Evolutionary conservation across 2,329 filamentous ascomycete species (phyloP).

Genomic region (Xylaria sp.): DNA sequence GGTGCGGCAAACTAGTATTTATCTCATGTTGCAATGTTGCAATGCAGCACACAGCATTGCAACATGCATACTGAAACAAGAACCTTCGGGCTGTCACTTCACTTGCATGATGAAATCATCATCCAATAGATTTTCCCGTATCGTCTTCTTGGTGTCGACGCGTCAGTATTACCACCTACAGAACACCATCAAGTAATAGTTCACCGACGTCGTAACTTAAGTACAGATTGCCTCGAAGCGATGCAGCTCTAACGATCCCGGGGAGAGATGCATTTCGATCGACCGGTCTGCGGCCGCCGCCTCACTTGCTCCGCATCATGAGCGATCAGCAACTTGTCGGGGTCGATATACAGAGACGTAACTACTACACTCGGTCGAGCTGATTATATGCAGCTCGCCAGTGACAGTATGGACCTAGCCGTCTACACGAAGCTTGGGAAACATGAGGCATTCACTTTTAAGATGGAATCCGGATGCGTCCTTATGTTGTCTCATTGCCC

Average conservation of each 20-base stretch:
- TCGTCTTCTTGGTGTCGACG: neutral
- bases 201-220: neutral
- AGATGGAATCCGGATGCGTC: too few species aligned
- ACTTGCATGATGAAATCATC: neutral
- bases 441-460: neutral
- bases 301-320: neutral
- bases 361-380: neutral
- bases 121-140: neutral
- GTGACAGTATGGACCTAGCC: neutral
- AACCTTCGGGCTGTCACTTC: neutral
- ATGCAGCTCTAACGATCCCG: too few species aligned
- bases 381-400: neutral
- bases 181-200: neutral
- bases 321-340: neutral
- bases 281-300: neutral
- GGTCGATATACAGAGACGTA: neutral
- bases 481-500: too few species aligned
- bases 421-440: neutral
- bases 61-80: neutral
- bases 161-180: too few species aligned
- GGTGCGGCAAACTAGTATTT: neutral
- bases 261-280: neutral
- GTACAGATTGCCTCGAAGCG: neutral
- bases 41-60: neutral
- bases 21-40: neutral